These are phyloP conservation scores for Micractinium conductrix DNA, from an alignment of 139 green algal genomes.

Conservation along the genomic window DNA sequence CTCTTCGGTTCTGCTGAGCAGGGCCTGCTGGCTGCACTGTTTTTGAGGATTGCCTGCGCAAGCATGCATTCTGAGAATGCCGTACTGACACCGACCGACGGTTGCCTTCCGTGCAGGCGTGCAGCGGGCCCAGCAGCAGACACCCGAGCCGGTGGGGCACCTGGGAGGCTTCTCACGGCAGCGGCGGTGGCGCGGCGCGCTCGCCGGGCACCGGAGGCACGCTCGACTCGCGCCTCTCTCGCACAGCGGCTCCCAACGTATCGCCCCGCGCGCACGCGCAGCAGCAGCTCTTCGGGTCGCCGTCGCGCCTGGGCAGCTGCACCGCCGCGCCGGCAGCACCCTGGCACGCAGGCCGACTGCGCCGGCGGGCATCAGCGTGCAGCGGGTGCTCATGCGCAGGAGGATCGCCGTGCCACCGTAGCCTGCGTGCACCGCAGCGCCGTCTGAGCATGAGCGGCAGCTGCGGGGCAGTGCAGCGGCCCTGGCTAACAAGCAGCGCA, in stretches of 20 bases:
- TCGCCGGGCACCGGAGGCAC: background rate
- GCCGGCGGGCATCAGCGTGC: background rate
- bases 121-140: constrained; percentile 6
- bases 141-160: background rate
- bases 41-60: too few species aligned
- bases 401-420: background rate
- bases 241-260: background rate
- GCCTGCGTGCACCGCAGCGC: background rate
- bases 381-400: too few species aligned
- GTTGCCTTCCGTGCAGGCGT: background rate
- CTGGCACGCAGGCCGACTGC: background rate
- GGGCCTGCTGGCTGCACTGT: too few species aligned
- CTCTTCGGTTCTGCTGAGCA: too few species aligned
- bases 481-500: background rate
- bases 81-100: too few species aligned
- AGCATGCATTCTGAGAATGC: too few species aligned
- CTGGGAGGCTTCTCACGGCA: background rate
- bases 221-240: background rate
- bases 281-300: constrained; percentile 18
- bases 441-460: background rate
- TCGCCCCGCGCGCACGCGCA: background rate
- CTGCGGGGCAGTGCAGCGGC: background rate
- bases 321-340: background rate
- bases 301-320: background rate
- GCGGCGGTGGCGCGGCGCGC: background rate